Evolutionary conservation across 345 rosid species (phyloP), one percentile per base, ranked within the genome.

Genomic region (Angophora floribunda): DNA sequence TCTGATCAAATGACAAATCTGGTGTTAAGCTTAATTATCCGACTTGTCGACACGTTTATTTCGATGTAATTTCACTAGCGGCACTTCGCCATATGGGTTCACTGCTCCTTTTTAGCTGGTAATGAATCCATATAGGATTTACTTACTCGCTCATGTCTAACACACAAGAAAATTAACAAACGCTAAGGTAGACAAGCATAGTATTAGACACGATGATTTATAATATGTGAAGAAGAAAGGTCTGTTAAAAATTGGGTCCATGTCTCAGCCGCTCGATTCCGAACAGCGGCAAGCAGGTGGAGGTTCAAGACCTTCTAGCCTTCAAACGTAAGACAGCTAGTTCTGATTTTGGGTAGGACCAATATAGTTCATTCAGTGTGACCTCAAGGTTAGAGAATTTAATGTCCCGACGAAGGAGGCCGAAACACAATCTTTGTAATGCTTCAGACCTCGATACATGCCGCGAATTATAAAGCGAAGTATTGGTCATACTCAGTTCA

Each of bases 1-100:
- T 21, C 1, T 4, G 21, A 0, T 2, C 4, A 7, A 36, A 36
- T 13, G 2, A 70, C 22, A 7, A 75, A 41, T 36, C 75, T 26
- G 4, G 47, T 13, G 13, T 70, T 19, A 17, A 70, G 47, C 26
- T 32, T 41, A 36, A 32, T 17, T 17, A 36, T 75, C 26, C 26
- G 49, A 36, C 82, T 75, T 17, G 11, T 2, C 6, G 1, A 41
- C 82, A 1, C 9, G 47, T 36, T 36, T 19, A 9, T 7, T 19
- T 75, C 47, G 14, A 75, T 36, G 47, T 75, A 41, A 36, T 41
- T 75, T 70, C 47, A 3, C 80, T 16, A 4, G 7, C 36, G 7
- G 24, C 80, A 17, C 47, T 19, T 63, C 24, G 9, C 24, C 24
- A 5, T 2, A 17, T 32, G 47, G 47, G 44, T 9, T 70, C 47